Conservation (phyloP, 495 filamentous ascomycete genomes). For the Xylaria grammica region DNA sequence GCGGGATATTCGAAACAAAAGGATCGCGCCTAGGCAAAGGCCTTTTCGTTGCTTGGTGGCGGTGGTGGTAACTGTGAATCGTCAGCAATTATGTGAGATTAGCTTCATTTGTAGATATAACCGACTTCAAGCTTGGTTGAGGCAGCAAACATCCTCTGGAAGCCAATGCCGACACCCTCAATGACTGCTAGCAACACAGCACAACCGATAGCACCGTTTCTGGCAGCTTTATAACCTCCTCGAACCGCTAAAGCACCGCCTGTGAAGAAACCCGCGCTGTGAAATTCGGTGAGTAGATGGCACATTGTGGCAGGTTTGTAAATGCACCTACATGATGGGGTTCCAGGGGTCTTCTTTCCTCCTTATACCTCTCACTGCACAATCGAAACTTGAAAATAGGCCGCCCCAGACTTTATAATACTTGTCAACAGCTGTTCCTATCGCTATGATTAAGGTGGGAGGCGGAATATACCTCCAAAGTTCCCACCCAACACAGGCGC, state of each 20-base stretch:
- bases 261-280: conserved; percentile 95
- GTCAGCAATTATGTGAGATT: background rate
- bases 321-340: conserved; percentile 63
- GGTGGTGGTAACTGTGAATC: conserved; percentile 43
- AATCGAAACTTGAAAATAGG: conserved; percentile 92
- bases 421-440: background rate
- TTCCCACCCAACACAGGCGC: conserved; percentile 96
- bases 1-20: background rate
- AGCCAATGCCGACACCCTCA: conserved; percentile 95
- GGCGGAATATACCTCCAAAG: conserved; percentile 64
- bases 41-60: conserved; percentile 41
- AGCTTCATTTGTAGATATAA: background rate
- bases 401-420: conserved; percentile 77
- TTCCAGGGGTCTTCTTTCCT: conserved; percentile 99
- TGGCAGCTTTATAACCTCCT: conserved; percentile 84
- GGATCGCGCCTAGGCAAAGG: conserved; percentile 39
- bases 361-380: conserved; percentile 92
- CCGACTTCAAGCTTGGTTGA: conserved; percentile 83
- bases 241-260: conserved; percentile 89
- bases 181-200: conserved; percentile 93
- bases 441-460: background rate
- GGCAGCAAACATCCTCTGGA: conserved; percentile 95
- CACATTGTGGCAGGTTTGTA: background rate
- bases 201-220: conserved; percentile 95
- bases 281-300: conserved; percentile 49